Evolutionary conservation across 1,284 basidiomycete species (phyloP).

Genomic region (Pholiota adiposa): DNA sequence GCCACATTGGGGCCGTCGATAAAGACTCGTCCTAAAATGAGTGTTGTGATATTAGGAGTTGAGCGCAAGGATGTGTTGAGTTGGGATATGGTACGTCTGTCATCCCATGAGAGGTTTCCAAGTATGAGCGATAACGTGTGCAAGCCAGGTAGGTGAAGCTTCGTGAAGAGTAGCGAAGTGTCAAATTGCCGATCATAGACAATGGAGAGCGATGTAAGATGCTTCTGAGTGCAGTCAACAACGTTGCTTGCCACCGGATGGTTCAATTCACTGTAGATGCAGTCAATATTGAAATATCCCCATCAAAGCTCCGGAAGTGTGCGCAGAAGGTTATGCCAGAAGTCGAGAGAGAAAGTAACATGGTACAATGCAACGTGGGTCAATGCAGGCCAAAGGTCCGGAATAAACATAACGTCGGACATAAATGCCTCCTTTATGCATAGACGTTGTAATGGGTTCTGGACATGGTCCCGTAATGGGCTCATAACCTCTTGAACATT

Average conservation of each 20-base stretch:
- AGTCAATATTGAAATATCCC: neutral
- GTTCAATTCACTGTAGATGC: neutral
- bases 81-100: neutral
- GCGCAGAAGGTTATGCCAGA: neutral
- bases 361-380: neutral
- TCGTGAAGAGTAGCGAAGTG: neutral
- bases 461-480: neutral
- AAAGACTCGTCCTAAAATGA: neutral
- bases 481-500: too few relatives aligned
- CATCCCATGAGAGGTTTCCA: neutral
- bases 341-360: neutral
- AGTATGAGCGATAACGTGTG: neutral
- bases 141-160: neutral
- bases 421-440: too few relatives aligned
- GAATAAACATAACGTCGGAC: too few relatives aligned
- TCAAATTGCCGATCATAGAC: too few relatives aligned
- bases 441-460: too few relatives aligned
- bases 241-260: too few relatives aligned
- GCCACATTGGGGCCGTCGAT: neutral
- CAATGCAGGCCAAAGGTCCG: neutral
- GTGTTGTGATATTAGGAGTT: neutral
- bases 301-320: neutral
- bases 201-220: too few relatives aligned
- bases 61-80: neutral
- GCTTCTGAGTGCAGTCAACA: too few relatives aligned